A percentile compares a stretch with the other conserved stretches of the same genome.
phyloP scores from a whole-genome alignment of 192 early-diverging fungal genomes.

The Pilobolus umbonatus region DNA sequence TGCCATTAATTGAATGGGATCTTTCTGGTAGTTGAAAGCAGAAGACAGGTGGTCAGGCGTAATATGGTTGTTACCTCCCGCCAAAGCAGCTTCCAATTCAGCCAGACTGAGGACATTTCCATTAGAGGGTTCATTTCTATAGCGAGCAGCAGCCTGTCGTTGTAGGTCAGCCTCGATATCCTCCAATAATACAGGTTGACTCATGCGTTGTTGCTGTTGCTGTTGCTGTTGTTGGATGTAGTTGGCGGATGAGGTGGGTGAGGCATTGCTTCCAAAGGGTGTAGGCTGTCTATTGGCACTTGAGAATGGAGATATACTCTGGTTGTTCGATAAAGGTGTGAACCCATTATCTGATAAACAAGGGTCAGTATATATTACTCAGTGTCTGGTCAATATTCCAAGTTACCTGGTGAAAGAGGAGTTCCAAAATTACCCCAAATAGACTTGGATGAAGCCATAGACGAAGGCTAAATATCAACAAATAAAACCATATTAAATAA shows the following conservation, averaged over 20 bases:
- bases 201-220: constrained; percentile 5
- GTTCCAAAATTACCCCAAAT: constrained; percentile 29
- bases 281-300: background rate
- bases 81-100: constrained; percentile 64
- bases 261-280: background rate
- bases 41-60: constrained; percentile 1
- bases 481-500: too few species aligned
- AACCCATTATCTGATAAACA: constrained; percentile 3
- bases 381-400: background rate
- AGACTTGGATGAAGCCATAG: constrained; percentile 14
- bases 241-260: constrained; percentile 8
- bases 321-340: constrained; percentile 2
- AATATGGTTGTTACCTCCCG: constrained; percentile 1
- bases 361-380: background rate
- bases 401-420: constrained; percentile 8
- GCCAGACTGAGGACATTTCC: constrained; percentile 61
- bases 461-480: constrained; percentile 2
- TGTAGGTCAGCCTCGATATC: constrained; percentile 53
- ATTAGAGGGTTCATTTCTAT: constrained; percentile 10
- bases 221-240: constrained; percentile 5
- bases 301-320: constrained; percentile 15
- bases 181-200: constrained; percentile 33
- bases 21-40: constrained; percentile 18
- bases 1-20: constrained; percentile 21
- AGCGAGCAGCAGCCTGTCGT: constrained; percentile 32